Conservation (phyloP, 2,329 filamentous ascomycete species). For the Penicillium sp. region DNA sequence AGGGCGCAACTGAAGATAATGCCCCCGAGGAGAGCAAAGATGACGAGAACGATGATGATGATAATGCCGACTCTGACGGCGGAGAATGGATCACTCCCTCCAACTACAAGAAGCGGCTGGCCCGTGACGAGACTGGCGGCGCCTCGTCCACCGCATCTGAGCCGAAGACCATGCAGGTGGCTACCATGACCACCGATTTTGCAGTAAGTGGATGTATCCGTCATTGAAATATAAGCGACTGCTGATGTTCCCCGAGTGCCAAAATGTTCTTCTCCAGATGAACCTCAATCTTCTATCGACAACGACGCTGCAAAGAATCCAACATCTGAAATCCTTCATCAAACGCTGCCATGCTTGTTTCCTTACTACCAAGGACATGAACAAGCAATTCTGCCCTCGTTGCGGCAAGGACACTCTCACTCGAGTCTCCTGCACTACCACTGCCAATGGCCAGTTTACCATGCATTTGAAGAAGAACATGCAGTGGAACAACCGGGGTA, state of each 20-base stretch:
- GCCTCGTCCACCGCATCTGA: slow-evolving; percentile 51
- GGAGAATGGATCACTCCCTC: slow-evolving; percentile 93
- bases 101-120: slow-evolving; percentile 83
- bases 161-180: slow-evolving; percentile 71
- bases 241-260: slow-evolving; percentile 42
- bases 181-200: slow-evolving; percentile 91
- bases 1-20: slow-evolving; percentile 25
- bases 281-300: slow-evolving; percentile 86
- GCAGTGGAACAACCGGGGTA: slow-evolving; percentile 92
- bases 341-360: slow-evolving; percentile 95
- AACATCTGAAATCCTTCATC: slow-evolving; percentile 81
- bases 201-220: slow-evolving; percentile 63
- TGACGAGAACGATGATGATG: slow-evolving; percentile 31
- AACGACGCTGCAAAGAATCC: slow-evolving; percentile 70
- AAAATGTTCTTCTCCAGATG: slow-evolving; percentile 92
- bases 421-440: slow-evolving; percentile 80
- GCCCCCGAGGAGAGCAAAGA: slow-evolving; percentile 28
- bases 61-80: slow-evolving; percentile 47
- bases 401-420: slow-evolving; percentile 87
- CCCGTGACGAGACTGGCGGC: slow-evolving; percentile 56
- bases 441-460: slow-evolving; percentile 73
- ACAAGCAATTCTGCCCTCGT: slow-evolving; percentile 84
- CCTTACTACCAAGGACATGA: slow-evolving; percentile 75
- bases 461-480: slow-evolving; percentile 91
- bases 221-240: neutral